Evolutionary conservation across 1,284 basidiomycete species (phyloP).

Genomic region (Flammula alnicola): DNA sequence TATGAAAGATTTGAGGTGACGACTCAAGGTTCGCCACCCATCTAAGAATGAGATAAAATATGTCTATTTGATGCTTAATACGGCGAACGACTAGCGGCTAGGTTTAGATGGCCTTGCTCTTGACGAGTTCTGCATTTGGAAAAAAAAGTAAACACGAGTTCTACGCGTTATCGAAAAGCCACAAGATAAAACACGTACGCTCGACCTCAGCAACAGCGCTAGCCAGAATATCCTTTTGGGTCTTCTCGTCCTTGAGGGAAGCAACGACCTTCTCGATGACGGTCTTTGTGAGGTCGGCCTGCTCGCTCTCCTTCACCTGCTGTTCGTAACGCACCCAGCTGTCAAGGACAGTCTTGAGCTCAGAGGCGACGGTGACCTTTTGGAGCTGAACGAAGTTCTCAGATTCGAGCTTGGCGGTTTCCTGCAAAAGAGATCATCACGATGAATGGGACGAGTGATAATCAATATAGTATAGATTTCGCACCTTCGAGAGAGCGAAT

Average conservation of each 20-base stretch:
- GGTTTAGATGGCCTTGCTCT: constrained; percentile 54
- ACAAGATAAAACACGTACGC: constrained; percentile 60
- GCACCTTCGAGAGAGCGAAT: constrained; percentile 90
- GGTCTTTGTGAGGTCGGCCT: constrained; percentile 85
- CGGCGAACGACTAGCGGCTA: constrained; percentile 13
- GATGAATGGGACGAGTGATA: neutral
- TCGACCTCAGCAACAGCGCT: constrained; percentile 92
- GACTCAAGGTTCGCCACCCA: neutral
- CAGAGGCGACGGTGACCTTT: constrained; percentile 84
- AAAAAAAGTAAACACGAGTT: constrained; percentile 1
- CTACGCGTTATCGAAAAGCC: neutral
- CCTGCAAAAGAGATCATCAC: constrained; percentile 48
- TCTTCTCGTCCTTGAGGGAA: constrained; percentile 87
- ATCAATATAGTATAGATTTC: constrained; percentile 19
- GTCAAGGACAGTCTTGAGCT: constrained; percentile 95
- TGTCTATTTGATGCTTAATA: constrained; percentile 24
- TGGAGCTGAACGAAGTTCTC: constrained; percentile 92
- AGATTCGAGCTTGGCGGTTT: constrained; percentile 91
- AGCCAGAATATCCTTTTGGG: constrained; percentile 89
- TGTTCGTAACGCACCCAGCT: constrained; percentile 99
- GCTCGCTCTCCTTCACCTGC: constrained; percentile 95
- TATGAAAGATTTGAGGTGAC: too few species aligned
- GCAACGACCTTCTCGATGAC: constrained; percentile 89
- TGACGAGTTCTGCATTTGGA: constrained; percentile 45
- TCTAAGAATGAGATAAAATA: constrained; percentile 5